These are phyloP conservation scores for Hypocrella siamensis DNA, from an alignment of 2,329 filamentous ascomycete species.

Conservation along the genomic window DNA sequence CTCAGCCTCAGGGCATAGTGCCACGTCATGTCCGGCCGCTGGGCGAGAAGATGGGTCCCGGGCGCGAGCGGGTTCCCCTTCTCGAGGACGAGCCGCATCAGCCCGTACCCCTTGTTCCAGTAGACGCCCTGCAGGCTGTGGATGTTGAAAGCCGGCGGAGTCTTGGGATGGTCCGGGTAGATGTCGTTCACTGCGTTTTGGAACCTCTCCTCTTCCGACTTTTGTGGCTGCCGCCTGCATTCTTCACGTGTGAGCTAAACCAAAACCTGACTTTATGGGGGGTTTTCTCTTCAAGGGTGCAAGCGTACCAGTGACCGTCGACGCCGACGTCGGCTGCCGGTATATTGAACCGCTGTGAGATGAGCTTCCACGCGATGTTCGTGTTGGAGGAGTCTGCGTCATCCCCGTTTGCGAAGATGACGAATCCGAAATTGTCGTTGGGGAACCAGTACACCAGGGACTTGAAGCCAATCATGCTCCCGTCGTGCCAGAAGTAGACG, in stretches of 20 bases:
- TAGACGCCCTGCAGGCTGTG: slow-evolving; percentile 25
- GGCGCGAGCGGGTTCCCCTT: slow-evolving; percentile 1
- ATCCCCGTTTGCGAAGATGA: slow-evolving; percentile 24
- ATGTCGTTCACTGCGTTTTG: slow-evolving; percentile 16
- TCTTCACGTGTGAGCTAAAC: slow-evolving; percentile 3
- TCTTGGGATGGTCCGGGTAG: slow-evolving; percentile 21
- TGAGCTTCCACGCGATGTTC: slow-evolving; percentile 11
- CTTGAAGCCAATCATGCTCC: slow-evolving; percentile 12
- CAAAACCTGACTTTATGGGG: neutral
- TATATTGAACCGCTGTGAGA: slow-evolving; percentile 14
- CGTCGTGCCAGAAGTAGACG: slow-evolving; percentile 14
- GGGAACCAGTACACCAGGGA: slow-evolving; percentile 17
- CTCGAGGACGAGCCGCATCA: slow-evolving; percentile 7
- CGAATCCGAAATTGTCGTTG: slow-evolving; percentile 14
- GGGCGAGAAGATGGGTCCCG: neutral
- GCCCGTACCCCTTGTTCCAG: slow-evolving; percentile 24
- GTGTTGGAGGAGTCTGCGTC: slow-evolving; percentile 16
- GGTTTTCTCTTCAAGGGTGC: neutral
- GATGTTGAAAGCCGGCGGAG: slow-evolving; percentile 17
- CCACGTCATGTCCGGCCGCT: slow-evolving; percentile 4
- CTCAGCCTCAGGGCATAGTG: slow-evolving; percentile 8
- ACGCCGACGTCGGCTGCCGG: slow-evolving; percentile 5
- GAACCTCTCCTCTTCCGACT: slow-evolving; percentile 6
- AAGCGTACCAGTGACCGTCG: neutral
- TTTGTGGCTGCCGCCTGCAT: neutral